These are phyloP conservation scores for Capsella bursapastoris DNA, from an alignment of 345 rosid species.

Conservation along the genomic window DNA sequence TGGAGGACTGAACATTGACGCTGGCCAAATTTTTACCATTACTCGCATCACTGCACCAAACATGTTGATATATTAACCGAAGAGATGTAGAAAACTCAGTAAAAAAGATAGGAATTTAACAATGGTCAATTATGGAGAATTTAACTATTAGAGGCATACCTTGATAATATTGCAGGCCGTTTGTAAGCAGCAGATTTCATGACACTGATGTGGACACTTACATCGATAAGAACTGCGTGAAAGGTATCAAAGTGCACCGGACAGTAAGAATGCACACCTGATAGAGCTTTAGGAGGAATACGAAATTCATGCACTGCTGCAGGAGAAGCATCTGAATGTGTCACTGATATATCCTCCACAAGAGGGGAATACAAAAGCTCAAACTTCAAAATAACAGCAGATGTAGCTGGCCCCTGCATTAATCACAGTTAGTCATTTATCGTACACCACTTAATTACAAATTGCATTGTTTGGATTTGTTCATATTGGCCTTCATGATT, in stretches of 20 bases:
- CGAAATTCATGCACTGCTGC: conserved; percentile 90
- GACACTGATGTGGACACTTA: conserved; percentile 73
- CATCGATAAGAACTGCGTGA: conserved; percentile 86
- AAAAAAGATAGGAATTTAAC: conserved; percentile 8
- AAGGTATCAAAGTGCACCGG: conserved; percentile 89
- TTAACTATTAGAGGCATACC: conserved; percentile 57
- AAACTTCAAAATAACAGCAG: conserved; percentile 87
- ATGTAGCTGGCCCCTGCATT: conserved; percentile 67
- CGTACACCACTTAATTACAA: neutral
- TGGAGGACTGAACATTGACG: conserved; percentile 51
- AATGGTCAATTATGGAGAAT: conserved; percentile 22
- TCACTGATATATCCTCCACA: conserved; percentile 53
- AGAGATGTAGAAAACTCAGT: neutral
- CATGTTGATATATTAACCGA: conserved; percentile 28
- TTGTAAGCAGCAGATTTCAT: conserved; percentile 62
- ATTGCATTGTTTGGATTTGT: neutral
- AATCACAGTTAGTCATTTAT: conserved; percentile 12
- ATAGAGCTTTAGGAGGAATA: conserved; percentile 93
- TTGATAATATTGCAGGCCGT: conserved; percentile 55
- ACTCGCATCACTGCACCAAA: conserved; percentile 56
- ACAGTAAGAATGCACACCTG: conserved; percentile 92
- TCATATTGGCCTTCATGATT: neutral
- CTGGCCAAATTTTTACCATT: conserved; percentile 48
- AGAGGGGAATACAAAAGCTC: conserved; percentile 89
- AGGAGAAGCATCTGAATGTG: conserved; percentile 61